Evolutionary conservation across 2,329 filamentous ascomycete genomes (phyloP).

Genomic region (Falciphora oryzae): DNA sequence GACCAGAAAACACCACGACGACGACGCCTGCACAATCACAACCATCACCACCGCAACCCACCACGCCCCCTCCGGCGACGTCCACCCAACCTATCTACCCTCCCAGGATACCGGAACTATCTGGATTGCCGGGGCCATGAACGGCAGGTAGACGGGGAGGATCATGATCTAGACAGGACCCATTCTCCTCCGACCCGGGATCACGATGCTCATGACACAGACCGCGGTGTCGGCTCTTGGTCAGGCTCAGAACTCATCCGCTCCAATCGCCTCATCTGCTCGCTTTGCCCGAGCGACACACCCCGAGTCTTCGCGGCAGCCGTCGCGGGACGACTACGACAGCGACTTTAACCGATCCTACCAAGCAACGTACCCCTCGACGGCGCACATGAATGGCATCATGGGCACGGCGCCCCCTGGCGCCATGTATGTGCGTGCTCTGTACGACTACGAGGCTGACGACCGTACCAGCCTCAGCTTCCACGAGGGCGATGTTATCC

Average conservation of each 20-base stretch:
- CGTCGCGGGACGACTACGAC: slow-evolving; percentile 7
- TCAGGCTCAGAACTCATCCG: slow-evolving; percentile 35
- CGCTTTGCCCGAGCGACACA: slow-evolving; percentile 9
- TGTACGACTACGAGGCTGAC: slow-evolving; percentile 98
- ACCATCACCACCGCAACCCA: not conserved
- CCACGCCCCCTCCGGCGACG: not conserved
- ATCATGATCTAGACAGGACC: slow-evolving; percentile 7
- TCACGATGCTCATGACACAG: slow-evolving; percentile 52
- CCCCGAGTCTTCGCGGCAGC: slow-evolving; percentile 6
- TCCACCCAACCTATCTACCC: not conserved
- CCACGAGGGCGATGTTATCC: slow-evolving; percentile 92
- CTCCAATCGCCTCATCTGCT: slow-evolving; percentile 11
- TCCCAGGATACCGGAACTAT: not conserved
- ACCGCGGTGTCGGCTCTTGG: slow-evolving; percentile 38
- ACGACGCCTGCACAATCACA: not conserved
- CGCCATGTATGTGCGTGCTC: slow-evolving; percentile 85
- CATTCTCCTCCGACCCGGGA: slow-evolving; percentile 17
- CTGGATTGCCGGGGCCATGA: not conserved
- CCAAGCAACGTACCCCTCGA: not conserved
- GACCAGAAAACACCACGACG: not conserved
- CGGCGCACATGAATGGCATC: slow-evolving; percentile 51
- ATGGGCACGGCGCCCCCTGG: slow-evolving; percentile 54
- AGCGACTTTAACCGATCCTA: not conserved
- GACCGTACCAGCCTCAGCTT: slow-evolving; percentile 96
- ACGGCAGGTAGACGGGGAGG: slow-evolving; percentile 7